Evolutionary conservation across 2,329 filamentous ascomycete species (phyloP).

Genomic region (Venturia asperata): DNA sequence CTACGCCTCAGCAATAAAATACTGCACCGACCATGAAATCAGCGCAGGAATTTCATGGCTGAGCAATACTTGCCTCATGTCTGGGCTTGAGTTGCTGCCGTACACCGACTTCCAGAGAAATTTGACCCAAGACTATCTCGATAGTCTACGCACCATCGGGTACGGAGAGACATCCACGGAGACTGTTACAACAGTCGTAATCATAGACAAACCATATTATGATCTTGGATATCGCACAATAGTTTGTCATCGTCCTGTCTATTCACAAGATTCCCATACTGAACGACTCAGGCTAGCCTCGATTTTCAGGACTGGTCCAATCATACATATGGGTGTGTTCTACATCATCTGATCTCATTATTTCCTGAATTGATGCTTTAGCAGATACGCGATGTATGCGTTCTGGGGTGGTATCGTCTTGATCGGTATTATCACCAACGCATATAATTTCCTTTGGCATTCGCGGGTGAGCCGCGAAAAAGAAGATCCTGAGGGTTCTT

Average conservation of each 20-base stretch:
- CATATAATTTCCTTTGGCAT: conserved; percentile 24
- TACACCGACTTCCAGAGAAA: neutral
- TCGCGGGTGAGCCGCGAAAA: conserved; percentile 19
- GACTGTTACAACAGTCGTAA: neutral
- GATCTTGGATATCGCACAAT: conserved; percentile 9
- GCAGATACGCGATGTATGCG: conserved; percentile 25
- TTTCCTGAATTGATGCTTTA: neutral
- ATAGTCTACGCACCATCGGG: neutral
- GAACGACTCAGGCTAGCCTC: neutral
- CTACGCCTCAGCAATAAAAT: conserved; percentile 8
- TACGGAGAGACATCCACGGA: neutral
- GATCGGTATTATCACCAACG: conserved; percentile 31
- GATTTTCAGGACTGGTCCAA: neutral
- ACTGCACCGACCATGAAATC: conserved; percentile 11
- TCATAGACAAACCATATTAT: conserved; percentile 9
- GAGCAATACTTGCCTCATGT: neutral
- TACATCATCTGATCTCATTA: neutral
- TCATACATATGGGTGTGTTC: neutral
- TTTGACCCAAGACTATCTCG: neutral
- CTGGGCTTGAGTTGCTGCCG: neutral
- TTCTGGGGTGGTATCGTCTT: conserved; percentile 37
- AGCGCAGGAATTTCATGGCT: neutral
- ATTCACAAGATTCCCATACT: neutral
- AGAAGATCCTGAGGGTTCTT: conserved; percentile 21
- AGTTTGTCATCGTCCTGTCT: neutral